Base-by-base conservation (phyloP, 345 rosid genomes). In the Hibiscus trionum region DNA sequence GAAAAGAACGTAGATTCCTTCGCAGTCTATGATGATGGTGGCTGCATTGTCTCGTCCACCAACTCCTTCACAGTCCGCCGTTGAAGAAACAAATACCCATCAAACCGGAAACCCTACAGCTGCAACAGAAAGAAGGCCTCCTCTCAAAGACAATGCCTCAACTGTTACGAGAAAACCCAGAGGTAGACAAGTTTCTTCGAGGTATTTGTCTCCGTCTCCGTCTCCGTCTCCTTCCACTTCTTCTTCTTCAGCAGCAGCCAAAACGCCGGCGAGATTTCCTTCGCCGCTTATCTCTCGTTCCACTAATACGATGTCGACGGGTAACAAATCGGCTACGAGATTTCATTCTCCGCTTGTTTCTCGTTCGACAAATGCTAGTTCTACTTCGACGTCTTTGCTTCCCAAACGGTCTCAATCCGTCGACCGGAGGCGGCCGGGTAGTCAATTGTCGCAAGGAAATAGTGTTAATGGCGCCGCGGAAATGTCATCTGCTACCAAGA, bases 371-470 rank as follows among this genome's bases (percentile, higher is more conserved):
- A 86, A 83, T 80, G 77, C 82, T 55, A 63, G 79, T 35, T 75
- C 83, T 15, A 72, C 67, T 75, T 73, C 82, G 2, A 62, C 80
- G 31, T 73, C 84, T 15, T 57, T 78, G 62, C 83, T 82, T 8
- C 80, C 82, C 42, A 94, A 87, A 79, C 87, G 98, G 75, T 85
- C 98, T 15, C 95, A 88, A 76, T 94, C 98, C 16, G 96, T 82
- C 10, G 96, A 91, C 82, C 84, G 92, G 35, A 81, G 90, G 72
- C 84, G 93, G 58, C 76, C 82, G 0, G 56, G 65, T 11, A 75
- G 84, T 53, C 81, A 83, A 53, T 82, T 71, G 39, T 80, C 85
- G 11, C 82, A 70, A 68, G 79, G 73, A 66, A 72, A 50, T 21
- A 71, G 39, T 53, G 64, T 11, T 24, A 83, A 80, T 77, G 78